Evolutionary conservation across 2,329 filamentous ascomycete species (phyloP).

Genomic region (Lecanosticta acicola): DNA sequence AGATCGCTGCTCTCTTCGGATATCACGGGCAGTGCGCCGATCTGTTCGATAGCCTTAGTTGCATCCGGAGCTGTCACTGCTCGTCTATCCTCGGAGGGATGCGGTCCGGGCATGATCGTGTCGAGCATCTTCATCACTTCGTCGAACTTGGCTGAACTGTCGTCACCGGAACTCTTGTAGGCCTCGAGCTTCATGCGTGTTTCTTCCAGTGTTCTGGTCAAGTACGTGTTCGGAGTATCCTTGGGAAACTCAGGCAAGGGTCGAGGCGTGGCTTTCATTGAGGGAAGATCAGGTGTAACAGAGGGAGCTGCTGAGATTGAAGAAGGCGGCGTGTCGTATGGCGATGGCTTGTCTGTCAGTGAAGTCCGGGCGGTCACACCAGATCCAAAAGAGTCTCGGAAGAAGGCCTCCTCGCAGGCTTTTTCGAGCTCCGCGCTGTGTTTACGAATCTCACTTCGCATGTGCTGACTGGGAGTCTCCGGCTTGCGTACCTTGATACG

Average conservation of each 20-base stretch:
- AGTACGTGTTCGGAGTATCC: conserved; percentile 48
- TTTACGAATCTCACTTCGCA: conserved; percentile 73
- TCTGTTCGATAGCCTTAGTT: conserved; percentile 25
- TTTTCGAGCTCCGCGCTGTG: conserved; percentile 81
- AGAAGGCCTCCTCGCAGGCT: conserved; percentile 90
- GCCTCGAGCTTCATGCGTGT: conserved; percentile 54
- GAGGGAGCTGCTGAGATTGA: conserved; percentile 39
- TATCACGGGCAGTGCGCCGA: conserved; percentile 45
- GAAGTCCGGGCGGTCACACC: conserved; percentile 41
- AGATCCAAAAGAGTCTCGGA: conserved; percentile 56
- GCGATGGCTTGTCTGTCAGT: conserved; percentile 29
- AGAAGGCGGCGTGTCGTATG: conserved; percentile 31
- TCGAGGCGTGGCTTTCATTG: conserved; percentile 31
- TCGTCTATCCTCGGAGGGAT: conserved; percentile 33
- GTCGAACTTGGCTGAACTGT: conserved; percentile 49
- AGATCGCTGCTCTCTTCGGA: conserved; percentile 43
- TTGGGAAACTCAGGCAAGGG: conserved; percentile 42
- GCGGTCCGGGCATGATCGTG: conserved; percentile 29
- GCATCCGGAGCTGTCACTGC: conserved; percentile 43
- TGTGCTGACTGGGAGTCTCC: conserved; percentile 47
- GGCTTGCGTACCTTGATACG: conserved; percentile 35
- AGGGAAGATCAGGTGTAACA: conserved; percentile 20
- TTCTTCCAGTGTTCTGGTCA: conserved; percentile 52
- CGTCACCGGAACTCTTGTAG: conserved; percentile 42
- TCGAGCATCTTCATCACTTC: conserved; percentile 50